A percentile compares a stretch with the other conserved stretches of the same genome.
These are phyloP conservation scores for Ustanciosporium gigantosporum DNA, from an alignment of 1,284 basidiomycete species.

Conservation along the genomic window DNA sequence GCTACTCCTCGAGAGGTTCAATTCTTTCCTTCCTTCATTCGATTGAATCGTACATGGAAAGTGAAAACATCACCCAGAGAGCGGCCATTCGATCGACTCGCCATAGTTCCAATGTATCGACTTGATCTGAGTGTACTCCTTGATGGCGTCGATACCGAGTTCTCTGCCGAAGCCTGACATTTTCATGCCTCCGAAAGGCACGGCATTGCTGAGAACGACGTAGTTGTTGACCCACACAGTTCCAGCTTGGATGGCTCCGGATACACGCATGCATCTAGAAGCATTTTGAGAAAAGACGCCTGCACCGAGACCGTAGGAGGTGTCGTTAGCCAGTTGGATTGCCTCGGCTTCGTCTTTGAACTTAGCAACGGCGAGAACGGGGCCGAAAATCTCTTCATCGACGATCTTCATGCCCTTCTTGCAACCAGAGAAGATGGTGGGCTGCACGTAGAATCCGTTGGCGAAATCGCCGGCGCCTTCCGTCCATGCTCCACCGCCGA, in stretches of 20 bases:
- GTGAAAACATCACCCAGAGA: slow-evolving; percentile 5
- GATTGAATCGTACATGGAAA: not conserved
- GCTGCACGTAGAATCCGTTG: slow-evolving; percentile 66
- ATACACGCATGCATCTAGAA: slow-evolving; percentile 67
- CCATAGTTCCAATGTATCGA: slow-evolving; percentile 1
- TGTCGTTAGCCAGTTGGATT: slow-evolving; percentile 77
- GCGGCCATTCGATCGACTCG: slow-evolving; percentile 16
- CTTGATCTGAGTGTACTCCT: slow-evolving; percentile 67
- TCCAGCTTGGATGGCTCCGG: slow-evolving; percentile 78
- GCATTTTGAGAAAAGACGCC: slow-evolving; percentile 72
- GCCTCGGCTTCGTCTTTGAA: slow-evolving; percentile 66
- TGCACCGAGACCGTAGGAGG: slow-evolving; percentile 77
- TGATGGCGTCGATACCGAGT: slow-evolving; percentile 50
- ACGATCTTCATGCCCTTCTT: slow-evolving; percentile 67
- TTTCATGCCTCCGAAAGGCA: slow-evolving; percentile 52
- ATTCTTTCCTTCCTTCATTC: no score
- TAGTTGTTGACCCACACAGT: slow-evolving; percentile 74
- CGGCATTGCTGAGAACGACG: slow-evolving; percentile 22
- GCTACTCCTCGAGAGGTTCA: no score
- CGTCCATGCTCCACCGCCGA: slow-evolving; percentile 67
- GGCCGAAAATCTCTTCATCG: slow-evolving; percentile 77
- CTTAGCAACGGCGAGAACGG: slow-evolving; percentile 69
- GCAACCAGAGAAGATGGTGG: slow-evolving; percentile 68
- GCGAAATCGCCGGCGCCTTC: slow-evolving; percentile 11
- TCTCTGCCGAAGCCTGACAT: slow-evolving; percentile 48